Evolutionary conservation across 352 stramenopile genomes (phyloP), one percentile per base, ranked within the genome.

Genomic region (Phytophthora idaei): DNA sequence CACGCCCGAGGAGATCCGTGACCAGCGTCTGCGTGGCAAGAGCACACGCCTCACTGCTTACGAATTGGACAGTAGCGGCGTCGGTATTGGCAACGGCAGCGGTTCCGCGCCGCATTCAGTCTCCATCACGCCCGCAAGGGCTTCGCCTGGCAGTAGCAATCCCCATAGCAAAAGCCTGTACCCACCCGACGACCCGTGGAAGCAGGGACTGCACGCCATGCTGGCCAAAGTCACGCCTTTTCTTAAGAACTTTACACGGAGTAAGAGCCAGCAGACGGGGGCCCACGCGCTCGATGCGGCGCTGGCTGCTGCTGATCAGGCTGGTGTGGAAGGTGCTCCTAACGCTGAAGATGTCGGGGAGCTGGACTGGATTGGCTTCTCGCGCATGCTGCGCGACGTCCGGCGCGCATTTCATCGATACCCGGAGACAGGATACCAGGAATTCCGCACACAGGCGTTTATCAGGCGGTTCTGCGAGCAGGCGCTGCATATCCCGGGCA

Each of bases 341-440:
- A 39, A 41, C 15, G 55, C 14, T 36, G 58, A n/a, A 55, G 39
- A 27, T 25, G 41, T 21, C 0, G 69, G 71, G 2, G 56, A 74
- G 14, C 51, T 82, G 4, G 85, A 93, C 63, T 93, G 85, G 85
- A 70, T 88, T 5, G 78, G 81, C 7, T 92, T 92, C 47, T 79
- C 85, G 4, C 76, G 83, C 27, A 88, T 92, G 74, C 64, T 95
- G 49, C 77, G 84, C 0, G 81, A 90, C 49, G 89, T 93, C 27
- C 90, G 95, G 14, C 83, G 93, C 27, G 77, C 81, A 1, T 85
- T 98, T 28, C 93, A 98, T 67, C 77, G 81, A 45, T 91, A 94
- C 70, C 95, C 95, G 0, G 95, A 98, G 85, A 84, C 97, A 10
- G 92, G 94, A 48, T 98, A 96, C 73, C 80, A 97, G 57, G 92